Percentiles rank a stretch among this genome's conserved stretches.
Evolutionary conservation across 2,329 filamentous ascomycete species (phyloP).

Genomic region (Pyrenochaeta sp.): DNA sequence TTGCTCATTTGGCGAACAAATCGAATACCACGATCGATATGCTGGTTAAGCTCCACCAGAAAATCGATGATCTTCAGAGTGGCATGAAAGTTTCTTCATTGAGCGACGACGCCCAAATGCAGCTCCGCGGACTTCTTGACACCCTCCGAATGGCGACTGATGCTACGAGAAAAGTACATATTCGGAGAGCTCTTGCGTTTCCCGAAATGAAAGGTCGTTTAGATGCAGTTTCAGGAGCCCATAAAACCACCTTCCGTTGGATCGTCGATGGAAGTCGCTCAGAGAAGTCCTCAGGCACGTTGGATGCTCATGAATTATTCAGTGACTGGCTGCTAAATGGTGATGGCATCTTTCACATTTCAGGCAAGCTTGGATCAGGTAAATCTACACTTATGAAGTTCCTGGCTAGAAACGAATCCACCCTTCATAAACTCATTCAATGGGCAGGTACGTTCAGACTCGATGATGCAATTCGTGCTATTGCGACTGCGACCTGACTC

Average conservation of each 20-base stretch:
- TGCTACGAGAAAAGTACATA: neutral
- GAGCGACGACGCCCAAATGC: too few relatives aligned
- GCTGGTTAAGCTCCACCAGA: too few relatives aligned
- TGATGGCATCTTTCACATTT: conserved; percentile 14
- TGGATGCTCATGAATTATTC: conserved; percentile 11
- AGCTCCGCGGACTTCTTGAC: neutral
- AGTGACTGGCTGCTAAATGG: conserved; percentile 9
- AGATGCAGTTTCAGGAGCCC: conserved; percentile 3
- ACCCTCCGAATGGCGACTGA: neutral
- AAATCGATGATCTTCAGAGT: too few relatives aligned
- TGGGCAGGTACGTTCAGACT: neutral
- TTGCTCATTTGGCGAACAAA: too few relatives aligned
- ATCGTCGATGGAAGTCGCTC: too few relatives aligned
- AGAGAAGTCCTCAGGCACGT: too few relatives aligned
- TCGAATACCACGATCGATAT: too few relatives aligned
- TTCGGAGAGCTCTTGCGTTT: neutral
- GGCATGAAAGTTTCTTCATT: too few relatives aligned
- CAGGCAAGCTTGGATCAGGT: conserved; percentile 43
- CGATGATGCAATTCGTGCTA: neutral
- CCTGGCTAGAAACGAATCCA: conserved; percentile 16
- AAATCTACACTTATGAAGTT: conserved; percentile 46
- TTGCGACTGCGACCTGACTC: conserved; percentile 26
- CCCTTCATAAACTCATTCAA: neutral
- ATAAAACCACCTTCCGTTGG: conserved; percentile 13
- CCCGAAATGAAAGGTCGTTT: conserved; percentile 4